Percentiles rank a stretch among this genome's conserved stretches.
phyloP scores from a whole-genome alignment of 1,139 yeast species.

The Arxiozyma bovina region DNA sequence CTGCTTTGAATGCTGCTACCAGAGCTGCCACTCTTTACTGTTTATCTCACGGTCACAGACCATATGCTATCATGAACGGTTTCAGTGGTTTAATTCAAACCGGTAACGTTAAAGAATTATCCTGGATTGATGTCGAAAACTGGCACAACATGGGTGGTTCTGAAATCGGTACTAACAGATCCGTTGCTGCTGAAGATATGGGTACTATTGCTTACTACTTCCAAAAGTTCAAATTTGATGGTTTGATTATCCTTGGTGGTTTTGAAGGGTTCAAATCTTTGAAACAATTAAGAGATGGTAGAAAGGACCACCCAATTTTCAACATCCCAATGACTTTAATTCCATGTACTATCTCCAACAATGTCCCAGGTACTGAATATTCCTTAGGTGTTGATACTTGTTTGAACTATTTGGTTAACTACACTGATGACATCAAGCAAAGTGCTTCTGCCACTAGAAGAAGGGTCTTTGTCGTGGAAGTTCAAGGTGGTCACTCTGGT shows the following conservation, averaged over 20 bases:
- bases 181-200: slow-evolving; percentile 58
- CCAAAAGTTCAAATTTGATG: slow-evolving; percentile 64
- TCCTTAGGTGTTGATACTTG: slow-evolving; percentile 76
- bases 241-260: slow-evolving; percentile 68
- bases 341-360: slow-evolving; percentile 78
- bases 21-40: slow-evolving; percentile 68
- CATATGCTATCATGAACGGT: slow-evolving; percentile 67
- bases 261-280: slow-evolving; percentile 69
- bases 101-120: slow-evolving; percentile 52
- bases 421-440: slow-evolving; percentile 72
- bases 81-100: slow-evolving; percentile 71
- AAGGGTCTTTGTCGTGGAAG: slow-evolving; percentile 71
- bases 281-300: slow-evolving; percentile 55
- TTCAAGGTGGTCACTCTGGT: slow-evolving; percentile 83
- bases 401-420: slow-evolving; percentile 61
- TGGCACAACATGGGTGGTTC: slow-evolving; percentile 76
- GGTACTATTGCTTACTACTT: slow-evolving; percentile 72
- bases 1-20: slow-evolving; percentile 72
- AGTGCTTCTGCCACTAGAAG: slow-evolving; percentile 72
- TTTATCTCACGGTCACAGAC: slow-evolving; percentile 65
- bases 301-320: slow-evolving; percentile 58
- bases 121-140: slow-evolving; percentile 63
- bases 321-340: slow-evolving; percentile 70
- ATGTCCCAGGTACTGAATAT: slow-evolving; percentile 78
- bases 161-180: slow-evolving; percentile 73